A percentile compares a stretch with the other conserved stretches of the same genome.
phyloP scores from a whole-genome alignment of 805 yeast species.

The Candida boleticola region DNA sequence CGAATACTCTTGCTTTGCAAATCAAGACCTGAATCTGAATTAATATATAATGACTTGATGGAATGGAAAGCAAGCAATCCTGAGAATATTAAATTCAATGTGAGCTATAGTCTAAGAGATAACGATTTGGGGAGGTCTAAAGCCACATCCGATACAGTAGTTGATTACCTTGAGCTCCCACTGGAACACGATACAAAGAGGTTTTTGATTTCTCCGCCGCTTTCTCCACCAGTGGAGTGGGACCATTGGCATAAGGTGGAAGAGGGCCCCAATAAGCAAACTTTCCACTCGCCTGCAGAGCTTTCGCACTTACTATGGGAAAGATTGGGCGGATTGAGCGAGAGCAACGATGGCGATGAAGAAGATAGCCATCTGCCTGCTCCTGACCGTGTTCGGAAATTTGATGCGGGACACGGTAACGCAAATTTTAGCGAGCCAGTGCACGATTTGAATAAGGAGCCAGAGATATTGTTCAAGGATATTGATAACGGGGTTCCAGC shows the following conservation, averaged over 20 bases:
- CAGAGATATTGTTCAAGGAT: constrained; percentile 37
- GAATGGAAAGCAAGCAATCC: constrained; percentile 4
- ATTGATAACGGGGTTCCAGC: constrained; percentile 40
- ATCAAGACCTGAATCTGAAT: constrained; percentile 17
- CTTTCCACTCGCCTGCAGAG: constrained; percentile 37
- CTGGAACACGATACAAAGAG: constrained; percentile 35
- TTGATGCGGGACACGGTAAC: constrained; percentile 15
- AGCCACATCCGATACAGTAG: constrained; percentile 8
- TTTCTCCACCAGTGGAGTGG: constrained; percentile 46
- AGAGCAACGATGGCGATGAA: constrained; percentile 19
- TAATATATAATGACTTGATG: constrained; percentile 16
- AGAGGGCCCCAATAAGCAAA: constrained; percentile 37
- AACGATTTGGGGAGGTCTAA: constrained; percentile 18
- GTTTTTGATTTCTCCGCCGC: constrained; percentile 44
- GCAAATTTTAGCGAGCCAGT: constrained; percentile 8
- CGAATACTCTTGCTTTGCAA: constrained; percentile 36
- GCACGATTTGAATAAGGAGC: constrained; percentile 26
- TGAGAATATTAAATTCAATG: constrained; percentile 5
- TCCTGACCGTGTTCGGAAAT: constrained; percentile 24
- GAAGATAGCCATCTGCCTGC: neutral
- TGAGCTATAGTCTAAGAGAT: constrained; percentile 35
- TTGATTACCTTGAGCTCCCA: constrained; percentile 39
- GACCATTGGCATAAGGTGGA: constrained; percentile 40
- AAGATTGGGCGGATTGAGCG: constrained; percentile 35
- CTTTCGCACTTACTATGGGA: constrained; percentile 45